Conservation (phyloP, 2,329 filamentous ascomycete genomes). For the Pseudonectria buxi region DNA sequence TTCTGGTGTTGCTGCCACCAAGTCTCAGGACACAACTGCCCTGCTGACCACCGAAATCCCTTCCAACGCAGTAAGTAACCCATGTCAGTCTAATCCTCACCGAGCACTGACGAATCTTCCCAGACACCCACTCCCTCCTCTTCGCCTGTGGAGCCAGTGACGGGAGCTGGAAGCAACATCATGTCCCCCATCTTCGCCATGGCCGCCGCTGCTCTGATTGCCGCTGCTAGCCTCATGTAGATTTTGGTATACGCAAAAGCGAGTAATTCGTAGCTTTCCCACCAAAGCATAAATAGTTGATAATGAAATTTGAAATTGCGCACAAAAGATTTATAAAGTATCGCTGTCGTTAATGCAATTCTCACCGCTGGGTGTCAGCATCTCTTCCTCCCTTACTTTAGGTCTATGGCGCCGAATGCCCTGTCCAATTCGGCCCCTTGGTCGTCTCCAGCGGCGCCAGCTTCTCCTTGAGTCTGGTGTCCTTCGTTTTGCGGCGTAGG, state of each 20-base stretch:
- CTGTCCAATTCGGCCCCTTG: constrained; percentile 51
- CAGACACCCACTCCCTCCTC: constrained; percentile 6
- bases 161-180: constrained; percentile 6
- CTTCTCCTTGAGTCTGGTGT: constrained; percentile 8
- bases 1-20: background rate
- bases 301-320: constrained; percentile 2
- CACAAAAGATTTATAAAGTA: constrained; percentile 3
- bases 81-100: no score
- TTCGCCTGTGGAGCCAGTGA: constrained; percentile 4
- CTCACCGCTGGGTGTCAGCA: no score
- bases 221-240: constrained; percentile 9
- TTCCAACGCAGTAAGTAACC: constrained; percentile 8
- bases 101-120: no score
- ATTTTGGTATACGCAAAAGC: background rate
- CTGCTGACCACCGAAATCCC: constrained; percentile 1
- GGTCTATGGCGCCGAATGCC: constrained; percentile 45
- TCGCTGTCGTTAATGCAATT: constrained; percentile 5
- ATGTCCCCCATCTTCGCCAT: constrained; percentile 6
- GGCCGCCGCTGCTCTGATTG: constrained; percentile 8
- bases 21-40: constrained; percentile 1
- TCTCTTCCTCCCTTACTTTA: constrained; percentile 22
- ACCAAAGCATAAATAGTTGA: background rate
- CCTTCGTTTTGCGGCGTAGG: constrained; percentile 10
- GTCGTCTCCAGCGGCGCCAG: constrained; percentile 32
- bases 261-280: background rate